Percentiles rank a stretch among this genome's conserved stretches.
phyloP scores from a whole-genome alignment of 1,284 basidiomycete species.

The Melampsora larici-populina region DNA sequence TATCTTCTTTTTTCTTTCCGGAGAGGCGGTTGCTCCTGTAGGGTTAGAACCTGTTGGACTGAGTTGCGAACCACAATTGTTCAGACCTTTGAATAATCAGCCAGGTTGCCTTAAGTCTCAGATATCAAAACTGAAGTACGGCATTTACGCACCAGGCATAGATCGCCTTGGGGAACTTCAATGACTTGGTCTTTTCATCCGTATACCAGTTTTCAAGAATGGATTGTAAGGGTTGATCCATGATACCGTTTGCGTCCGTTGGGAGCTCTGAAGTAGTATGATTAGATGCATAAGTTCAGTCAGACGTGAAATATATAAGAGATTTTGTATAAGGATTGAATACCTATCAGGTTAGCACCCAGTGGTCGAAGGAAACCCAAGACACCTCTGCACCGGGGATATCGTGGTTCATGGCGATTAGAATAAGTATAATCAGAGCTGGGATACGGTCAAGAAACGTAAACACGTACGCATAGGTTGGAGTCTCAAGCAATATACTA shows the following conservation, averaged over 20 bases:
- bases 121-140: too few relatives aligned
- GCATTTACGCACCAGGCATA: constrained; percentile 64
- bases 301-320: background rate
- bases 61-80: constrained; percentile 41
- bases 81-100: too few relatives aligned
- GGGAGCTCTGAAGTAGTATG: constrained; percentile 64
- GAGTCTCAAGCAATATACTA: constrained; percentile 39
- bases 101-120: too few relatives aligned
- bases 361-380: constrained; percentile 29
- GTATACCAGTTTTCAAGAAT: constrained; percentile 72
- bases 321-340: background rate
- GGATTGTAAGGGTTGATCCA: constrained; percentile 63
- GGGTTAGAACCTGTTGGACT: constrained; percentile 67
- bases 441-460: too few relatives aligned
- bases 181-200: constrained; percentile 58
- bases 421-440: too few relatives aligned
- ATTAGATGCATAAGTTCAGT: constrained; percentile 44
- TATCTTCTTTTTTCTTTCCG: constrained; percentile 72
- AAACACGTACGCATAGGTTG: constrained; percentile 36
- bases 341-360: constrained; percentile 31
- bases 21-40: constrained; percentile 70
- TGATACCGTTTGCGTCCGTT: constrained; percentile 73
- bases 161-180: constrained; percentile 68
- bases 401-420: too few relatives aligned
- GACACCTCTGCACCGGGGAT: constrained; percentile 12